These are phyloP conservation scores for Boechera stricta DNA, from an alignment of 345 rosid species.

Conservation along the genomic window DNA sequence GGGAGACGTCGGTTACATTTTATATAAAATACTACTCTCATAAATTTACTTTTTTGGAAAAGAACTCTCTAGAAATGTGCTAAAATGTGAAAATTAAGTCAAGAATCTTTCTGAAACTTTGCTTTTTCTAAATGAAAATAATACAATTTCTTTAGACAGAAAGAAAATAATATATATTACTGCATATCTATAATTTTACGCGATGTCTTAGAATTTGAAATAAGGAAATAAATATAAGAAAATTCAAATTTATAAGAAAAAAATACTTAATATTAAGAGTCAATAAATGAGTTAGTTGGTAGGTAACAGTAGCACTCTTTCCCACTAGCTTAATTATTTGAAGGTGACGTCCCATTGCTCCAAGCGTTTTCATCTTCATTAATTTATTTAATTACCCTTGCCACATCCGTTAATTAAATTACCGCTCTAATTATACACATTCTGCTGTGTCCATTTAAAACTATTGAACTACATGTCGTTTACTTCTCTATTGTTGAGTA, in stretches of 20 bases:
- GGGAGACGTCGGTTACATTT: background rate
- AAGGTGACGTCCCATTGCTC: conserved; percentile 40
- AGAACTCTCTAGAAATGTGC: background rate
- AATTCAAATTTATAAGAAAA: background rate
- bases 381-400: conserved; percentile 1
- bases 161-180: background rate
- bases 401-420: background rate
- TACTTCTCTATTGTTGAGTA: background rate
- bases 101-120: background rate
- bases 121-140: background rate
- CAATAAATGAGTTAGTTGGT: conserved; percentile 47
- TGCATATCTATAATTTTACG: background rate
- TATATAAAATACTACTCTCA: background rate
- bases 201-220: background rate
- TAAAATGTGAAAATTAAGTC: background rate
- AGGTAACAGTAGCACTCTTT: conserved; percentile 44
- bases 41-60: background rate
- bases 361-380: conserved; percentile 1
- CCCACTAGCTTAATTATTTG: conserved; percentile 40
- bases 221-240: background rate
- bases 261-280: background rate
- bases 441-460: background rate
- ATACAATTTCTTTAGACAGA: background rate
- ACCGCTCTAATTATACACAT: background rate
- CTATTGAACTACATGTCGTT: conserved; percentile 25